A percentile compares a stretch with the other conserved stretches of the same genome.
Evolutionary conservation across 352 stramenopile species (phyloP).

Genomic region (Blastocystis sp.): DNA sequence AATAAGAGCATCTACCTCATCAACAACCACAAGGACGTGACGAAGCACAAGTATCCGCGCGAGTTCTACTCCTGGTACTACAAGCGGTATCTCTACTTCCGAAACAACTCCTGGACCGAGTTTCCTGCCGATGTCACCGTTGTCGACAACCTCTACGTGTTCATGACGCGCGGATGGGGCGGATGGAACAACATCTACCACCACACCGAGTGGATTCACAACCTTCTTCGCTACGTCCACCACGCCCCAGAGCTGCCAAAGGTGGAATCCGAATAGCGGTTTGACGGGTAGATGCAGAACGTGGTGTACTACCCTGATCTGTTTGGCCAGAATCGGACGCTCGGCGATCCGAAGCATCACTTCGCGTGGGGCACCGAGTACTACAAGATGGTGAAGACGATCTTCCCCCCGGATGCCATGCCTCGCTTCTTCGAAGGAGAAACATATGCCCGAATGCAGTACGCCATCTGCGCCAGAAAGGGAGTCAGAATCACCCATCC

Average conservation of each 20-base stretch:
- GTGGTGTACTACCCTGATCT: conserved; percentile 51
- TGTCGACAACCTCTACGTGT: conserved; percentile 36
- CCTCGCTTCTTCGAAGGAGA: conserved; percentile 43
- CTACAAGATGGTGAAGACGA: conserved; percentile 39
- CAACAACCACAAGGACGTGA: conserved; percentile 38
- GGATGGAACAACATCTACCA: conserved; percentile 69
- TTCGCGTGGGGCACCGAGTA: conserved; percentile 42
- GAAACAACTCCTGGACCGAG: neutral
- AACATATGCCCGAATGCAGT: neutral
- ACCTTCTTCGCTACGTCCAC: conserved; percentile 62
- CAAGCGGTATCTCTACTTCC: conserved; percentile 64
- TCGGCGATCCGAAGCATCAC: conserved; percentile 49
- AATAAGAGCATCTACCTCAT: conserved; percentile 60
- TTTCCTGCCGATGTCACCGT: conserved; percentile 25
- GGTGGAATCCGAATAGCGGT: neutral
- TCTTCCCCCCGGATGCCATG: neutral
- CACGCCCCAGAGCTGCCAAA: neutral
- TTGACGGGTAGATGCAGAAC: conserved; percentile 31
- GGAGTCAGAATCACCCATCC: neutral
- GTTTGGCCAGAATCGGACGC: conserved; percentile 26
- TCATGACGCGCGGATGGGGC: conserved; percentile 52
- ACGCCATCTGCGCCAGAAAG: conserved; percentile 30
- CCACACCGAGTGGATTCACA: conserved; percentile 62
- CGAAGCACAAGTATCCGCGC: conserved; percentile 27
- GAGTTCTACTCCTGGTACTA: conserved; percentile 67